These are phyloP conservation scores for Tuber aestivum DNA, from an alignment of 495 filamentous ascomycete species.

Conservation along the genomic window DNA sequence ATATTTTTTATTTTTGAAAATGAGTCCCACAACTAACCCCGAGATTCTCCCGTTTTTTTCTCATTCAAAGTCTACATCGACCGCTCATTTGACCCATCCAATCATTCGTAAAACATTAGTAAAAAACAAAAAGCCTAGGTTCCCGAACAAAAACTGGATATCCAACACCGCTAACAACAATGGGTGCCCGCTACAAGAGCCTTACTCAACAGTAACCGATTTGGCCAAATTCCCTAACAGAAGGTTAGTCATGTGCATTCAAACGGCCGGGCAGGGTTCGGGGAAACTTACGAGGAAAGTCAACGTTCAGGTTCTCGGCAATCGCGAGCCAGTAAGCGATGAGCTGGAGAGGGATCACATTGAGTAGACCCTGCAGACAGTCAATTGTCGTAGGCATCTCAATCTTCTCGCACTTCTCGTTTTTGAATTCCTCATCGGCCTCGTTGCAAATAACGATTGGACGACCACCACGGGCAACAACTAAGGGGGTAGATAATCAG, in stretches of 20 bases:
- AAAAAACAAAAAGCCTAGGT: neutral
- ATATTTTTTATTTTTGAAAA: neutral
- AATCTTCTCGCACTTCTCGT: slow-evolving; percentile 86
- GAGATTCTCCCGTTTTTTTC: neutral
- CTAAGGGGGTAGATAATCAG: slow-evolving; percentile 45
- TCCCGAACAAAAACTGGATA: neutral
- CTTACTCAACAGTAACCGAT: slow-evolving; percentile 96
- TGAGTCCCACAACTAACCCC: neutral
- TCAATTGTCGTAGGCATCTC: slow-evolving; percentile 95
- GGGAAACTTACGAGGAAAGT: slow-evolving; percentile 66
- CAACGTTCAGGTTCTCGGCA: slow-evolving; percentile 88
- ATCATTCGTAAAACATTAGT: neutral
- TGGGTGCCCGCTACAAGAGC: neutral
- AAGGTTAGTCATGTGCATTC: slow-evolving; percentile 18
- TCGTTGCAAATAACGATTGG: slow-evolving; percentile 98
- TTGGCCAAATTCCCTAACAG: slow-evolving; percentile 72
- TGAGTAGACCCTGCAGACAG: slow-evolving; percentile 88
- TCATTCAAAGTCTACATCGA: neutral
- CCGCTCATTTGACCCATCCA: neutral
- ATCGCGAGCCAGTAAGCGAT: slow-evolving; percentile 99
- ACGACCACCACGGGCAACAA: slow-evolving; percentile 86
- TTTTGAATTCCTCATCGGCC: slow-evolving; percentile 78
- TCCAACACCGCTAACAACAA: neutral
- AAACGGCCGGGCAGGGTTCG: neutral
- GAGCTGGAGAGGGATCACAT: slow-evolving; percentile 94